Conservation (phyloP, 257 asterid genomes). For the Salvia miltiorrhiza region DNA sequence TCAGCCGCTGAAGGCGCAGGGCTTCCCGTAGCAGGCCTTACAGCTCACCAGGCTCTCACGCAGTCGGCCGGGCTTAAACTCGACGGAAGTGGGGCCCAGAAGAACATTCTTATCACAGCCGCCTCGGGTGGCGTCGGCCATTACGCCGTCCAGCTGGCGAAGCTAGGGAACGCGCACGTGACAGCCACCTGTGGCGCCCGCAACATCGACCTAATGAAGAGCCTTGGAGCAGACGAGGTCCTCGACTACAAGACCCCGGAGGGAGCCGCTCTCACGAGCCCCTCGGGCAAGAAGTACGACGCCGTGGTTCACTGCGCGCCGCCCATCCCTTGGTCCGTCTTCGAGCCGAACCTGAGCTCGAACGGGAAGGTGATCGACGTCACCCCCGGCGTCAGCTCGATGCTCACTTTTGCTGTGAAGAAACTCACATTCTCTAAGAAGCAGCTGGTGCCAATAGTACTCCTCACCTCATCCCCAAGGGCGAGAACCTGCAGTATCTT, state of each 20-base stretch:
- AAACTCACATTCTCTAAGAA: conserved; percentile 50
- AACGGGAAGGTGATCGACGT: conserved; percentile 55
- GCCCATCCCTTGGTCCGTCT: conserved; percentile 50
- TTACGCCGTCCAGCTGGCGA: conserved; percentile 70
- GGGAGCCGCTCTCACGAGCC: conserved; percentile 64
- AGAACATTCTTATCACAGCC: conserved; percentile 58
- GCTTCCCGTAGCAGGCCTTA: conserved; percentile 49
- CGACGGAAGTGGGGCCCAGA: conserved; percentile 46
- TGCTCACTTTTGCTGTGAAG: conserved; percentile 52
- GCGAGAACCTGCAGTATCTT: conserved; percentile 38
- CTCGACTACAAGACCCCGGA: conserved; percentile 64
- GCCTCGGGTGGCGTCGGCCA: conserved; percentile 75
- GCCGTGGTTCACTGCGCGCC: conserved; percentile 59
- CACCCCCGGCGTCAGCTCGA: conserved; percentile 45
- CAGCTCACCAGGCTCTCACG: conserved; percentile 60
- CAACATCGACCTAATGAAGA: conserved; percentile 45
- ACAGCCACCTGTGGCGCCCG: conserved; percentile 72
- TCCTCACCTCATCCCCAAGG: conserved; percentile 36
- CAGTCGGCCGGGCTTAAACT: conserved; percentile 48
- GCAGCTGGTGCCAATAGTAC: conserved; percentile 47
- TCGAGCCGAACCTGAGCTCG: conserved; percentile 47
- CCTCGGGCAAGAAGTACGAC: conserved; percentile 58
- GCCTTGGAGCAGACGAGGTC: conserved; percentile 72
- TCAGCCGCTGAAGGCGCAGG: conserved; percentile 62
- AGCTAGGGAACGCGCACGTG: conserved; percentile 58